A percentile compares a stretch with the other conserved stretches of the same genome.
These are phyloP conservation scores for Viola odorata DNA, from an alignment of 345 rosid genomes.

Conservation along the genomic window DNA sequence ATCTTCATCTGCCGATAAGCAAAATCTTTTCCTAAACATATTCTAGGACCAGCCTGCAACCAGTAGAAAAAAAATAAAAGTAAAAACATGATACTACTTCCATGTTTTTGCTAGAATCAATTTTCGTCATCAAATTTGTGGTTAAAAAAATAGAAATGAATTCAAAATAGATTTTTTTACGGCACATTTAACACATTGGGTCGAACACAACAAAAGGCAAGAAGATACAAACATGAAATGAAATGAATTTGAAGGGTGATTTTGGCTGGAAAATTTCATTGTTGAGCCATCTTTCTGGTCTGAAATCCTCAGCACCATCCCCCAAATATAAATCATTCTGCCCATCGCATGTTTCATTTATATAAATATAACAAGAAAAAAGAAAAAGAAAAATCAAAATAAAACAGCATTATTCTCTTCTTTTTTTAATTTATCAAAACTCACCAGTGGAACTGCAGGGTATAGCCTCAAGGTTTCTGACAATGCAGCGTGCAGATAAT, in stretches of 20 bases:
- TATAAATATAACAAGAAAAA: no score
- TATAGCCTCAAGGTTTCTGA: conserved; percentile 71
- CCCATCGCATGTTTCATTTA: conserved; percentile 91
- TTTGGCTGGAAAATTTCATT: conserved; percentile 57
- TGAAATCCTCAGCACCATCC: conserved; percentile 55
- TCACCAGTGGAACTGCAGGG: conserved; percentile 64
- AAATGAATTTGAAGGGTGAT: conserved; percentile 61
- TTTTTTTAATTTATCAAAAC: no score
- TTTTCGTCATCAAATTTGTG: no score
- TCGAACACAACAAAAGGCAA: neutral
- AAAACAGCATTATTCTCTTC: no score
- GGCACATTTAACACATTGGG: neutral
- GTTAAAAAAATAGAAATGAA: no score
- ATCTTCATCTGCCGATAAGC: conserved; percentile 84
- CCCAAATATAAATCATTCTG: conserved; percentile 72
- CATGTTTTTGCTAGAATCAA: no score
- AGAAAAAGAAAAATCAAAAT: no score
- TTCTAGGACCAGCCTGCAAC: conserved; percentile 76
- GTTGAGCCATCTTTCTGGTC: conserved; percentile 74
- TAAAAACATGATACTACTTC: neutral
- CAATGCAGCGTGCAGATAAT: conserved; percentile 72
- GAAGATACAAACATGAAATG: conserved; percentile 42
- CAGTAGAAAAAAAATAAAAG: neutral
- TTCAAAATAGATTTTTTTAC: no score
- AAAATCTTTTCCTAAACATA: conserved; percentile 67